A percentile compares a stretch with the other conserved stretches of the same genome.
These are phyloP conservation scores for Exophiala sideris DNA, from an alignment of 2,329 filamentous ascomycete genomes.

Conservation along the genomic window DNA sequence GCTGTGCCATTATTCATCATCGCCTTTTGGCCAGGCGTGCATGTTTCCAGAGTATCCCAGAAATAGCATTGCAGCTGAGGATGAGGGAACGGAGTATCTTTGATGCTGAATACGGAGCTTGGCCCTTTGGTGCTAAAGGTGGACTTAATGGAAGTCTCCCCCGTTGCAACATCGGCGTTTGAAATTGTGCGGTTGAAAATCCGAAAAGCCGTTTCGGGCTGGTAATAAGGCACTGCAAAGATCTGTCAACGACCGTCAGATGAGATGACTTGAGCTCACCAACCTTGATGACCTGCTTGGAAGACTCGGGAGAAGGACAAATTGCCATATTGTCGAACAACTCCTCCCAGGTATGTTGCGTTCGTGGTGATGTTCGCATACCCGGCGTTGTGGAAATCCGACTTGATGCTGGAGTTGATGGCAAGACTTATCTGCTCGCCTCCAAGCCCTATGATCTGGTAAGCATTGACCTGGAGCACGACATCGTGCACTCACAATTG, in stretches of 20 bases:
- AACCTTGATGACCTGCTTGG: slow-evolving; percentile 30
- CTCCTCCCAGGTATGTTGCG: slow-evolving; percentile 43
- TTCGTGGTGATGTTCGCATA: slow-evolving; percentile 47
- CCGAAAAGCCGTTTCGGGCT: slow-evolving; percentile 53
- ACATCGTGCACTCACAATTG: slow-evolving; percentile 41
- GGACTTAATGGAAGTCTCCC: slow-evolving; percentile 40
- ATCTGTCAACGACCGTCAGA: not conserved
- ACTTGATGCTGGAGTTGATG: slow-evolving; percentile 45
- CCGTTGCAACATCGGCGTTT: slow-evolving; percentile 54
- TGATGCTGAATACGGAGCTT: slow-evolving; percentile 10
- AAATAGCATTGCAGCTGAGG: slow-evolving; percentile 47
- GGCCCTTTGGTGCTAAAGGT: slow-evolving; percentile 37
- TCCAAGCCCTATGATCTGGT: slow-evolving; percentile 44
- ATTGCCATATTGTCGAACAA: slow-evolving; percentile 43
- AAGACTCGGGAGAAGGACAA: slow-evolving; percentile 51
- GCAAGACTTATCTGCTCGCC: slow-evolving; percentile 52
- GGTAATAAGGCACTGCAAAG: slow-evolving; percentile 48
- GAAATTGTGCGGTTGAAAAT: slow-evolving; percentile 54
- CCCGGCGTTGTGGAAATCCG: slow-evolving; percentile 49
- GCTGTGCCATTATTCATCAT: slow-evolving; percentile 46
- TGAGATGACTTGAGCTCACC: not conserved
- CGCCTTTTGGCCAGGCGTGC: slow-evolving; percentile 43
- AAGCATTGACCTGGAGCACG: not conserved
- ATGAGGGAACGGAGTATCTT: slow-evolving; percentile 38
- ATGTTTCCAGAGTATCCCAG: slow-evolving; percentile 38